Evolutionary conservation across 306 rosid genomes (phyloP).

Genomic region (Cyamopsis tetragonoloba): DNA sequence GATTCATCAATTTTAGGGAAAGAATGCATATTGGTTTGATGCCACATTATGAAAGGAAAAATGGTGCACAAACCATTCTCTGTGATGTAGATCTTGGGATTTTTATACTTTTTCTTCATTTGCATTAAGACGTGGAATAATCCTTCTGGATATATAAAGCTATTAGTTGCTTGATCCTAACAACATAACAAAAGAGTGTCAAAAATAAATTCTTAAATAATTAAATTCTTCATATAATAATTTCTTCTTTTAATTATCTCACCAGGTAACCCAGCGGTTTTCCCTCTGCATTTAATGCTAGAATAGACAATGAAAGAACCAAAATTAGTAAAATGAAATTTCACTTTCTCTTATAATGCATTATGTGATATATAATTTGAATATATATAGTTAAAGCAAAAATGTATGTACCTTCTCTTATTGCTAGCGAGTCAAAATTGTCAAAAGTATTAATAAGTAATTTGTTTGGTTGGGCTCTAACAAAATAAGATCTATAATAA

Average conservation of each 20-base stretch:
- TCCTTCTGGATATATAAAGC: slow-evolving; percentile 23
- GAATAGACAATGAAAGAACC: background rate
- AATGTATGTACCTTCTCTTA: background rate
- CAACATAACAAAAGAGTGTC: background rate
- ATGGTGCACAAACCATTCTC: slow-evolving; percentile 31
- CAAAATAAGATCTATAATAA: slow-evolving; percentile 31
- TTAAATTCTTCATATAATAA: background rate
- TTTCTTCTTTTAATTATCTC: background rate
- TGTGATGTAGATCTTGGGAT: slow-evolving; percentile 27
- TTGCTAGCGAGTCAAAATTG: background rate
- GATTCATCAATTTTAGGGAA: background rate
- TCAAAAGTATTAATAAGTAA: background rate
- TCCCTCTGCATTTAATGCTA: slow-evolving; percentile 7
- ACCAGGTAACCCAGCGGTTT: slow-evolving; percentile 20
- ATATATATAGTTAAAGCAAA: background rate
- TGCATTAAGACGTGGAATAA: slow-evolving; percentile 16
- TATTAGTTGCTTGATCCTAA: background rate
- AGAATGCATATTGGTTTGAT: background rate
- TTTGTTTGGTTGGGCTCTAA: slow-evolving; percentile 1
- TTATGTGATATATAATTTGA: background rate
- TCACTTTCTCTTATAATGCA: background rate
- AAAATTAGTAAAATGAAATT: background rate
- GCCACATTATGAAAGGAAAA: background rate
- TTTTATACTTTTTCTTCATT: slow-evolving; percentile 7
- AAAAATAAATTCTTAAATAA: background rate